phyloP scores from a whole-genome alignment of 768 basidiomycete genomes.

The Leucocoprinus birnbaumii region DNA sequence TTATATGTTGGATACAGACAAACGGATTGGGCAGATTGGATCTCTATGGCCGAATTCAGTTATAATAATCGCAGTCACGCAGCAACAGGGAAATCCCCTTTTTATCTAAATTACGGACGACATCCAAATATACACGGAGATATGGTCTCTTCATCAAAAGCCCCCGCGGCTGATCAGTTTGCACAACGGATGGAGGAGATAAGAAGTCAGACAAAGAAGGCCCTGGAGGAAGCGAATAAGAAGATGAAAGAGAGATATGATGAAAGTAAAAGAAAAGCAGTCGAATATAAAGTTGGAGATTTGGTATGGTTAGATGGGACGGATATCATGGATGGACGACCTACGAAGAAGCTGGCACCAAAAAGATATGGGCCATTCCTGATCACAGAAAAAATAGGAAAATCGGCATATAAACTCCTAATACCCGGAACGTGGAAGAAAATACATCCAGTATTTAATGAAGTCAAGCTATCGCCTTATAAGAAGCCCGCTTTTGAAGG shows the following conservation, averaged over 20 bases:
- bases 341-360: neutral
- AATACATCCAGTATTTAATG: no score
- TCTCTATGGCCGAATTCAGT: neutral
- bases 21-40: neutral
- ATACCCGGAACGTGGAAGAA: no score
- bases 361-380: neutral
- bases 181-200: neutral
- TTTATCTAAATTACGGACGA: neutral
- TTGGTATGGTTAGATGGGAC: neutral
- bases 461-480: no score
- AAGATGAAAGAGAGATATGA: neutral
- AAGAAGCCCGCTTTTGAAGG: no score
- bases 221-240: neutral
- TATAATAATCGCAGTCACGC: neutral
- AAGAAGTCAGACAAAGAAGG: neutral
- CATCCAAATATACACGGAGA: neutral
- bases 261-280: neutral
- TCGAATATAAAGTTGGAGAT: neutral
- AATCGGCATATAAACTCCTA: neutral
- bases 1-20: neutral
- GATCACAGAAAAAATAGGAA: neutral
- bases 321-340: neutral
- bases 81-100: neutral
- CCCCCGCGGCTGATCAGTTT: neutral
- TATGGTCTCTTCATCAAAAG: neutral